Evolutionary conservation across 1,284 basidiomycete species (phyloP).

Genomic region (Afroboletus lepidellus): DNA sequence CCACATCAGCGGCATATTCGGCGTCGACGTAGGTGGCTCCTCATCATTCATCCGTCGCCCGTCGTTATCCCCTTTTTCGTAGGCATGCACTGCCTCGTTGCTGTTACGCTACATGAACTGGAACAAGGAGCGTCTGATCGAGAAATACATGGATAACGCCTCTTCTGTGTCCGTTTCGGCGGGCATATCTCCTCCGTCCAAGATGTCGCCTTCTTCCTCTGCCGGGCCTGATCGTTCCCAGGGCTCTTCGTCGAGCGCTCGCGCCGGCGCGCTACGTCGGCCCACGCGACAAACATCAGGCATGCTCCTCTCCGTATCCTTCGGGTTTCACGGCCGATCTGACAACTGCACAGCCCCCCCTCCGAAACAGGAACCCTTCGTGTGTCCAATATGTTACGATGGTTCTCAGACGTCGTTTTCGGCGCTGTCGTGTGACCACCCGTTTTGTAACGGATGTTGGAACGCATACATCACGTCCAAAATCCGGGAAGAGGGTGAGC

Average conservation of each 20-base stretch:
- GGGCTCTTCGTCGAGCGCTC: conserved; percentile 24
- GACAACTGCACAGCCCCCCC: conserved; percentile 21
- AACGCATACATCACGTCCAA: conserved; percentile 81
- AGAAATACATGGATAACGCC: conserved; percentile 92
- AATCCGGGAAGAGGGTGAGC: conserved; percentile 89
- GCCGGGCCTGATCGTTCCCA: conserved; percentile 37
- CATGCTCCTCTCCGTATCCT: background rate
- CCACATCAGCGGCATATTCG: conserved; percentile 83
- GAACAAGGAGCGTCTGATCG: conserved; percentile 96
- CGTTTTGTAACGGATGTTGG: conserved; percentile 90
- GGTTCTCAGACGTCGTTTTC: conserved; percentile 65
- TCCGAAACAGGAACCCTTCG: conserved; percentile 51
- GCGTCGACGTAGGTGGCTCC: conserved; percentile 69
- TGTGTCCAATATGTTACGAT: conserved; percentile 91
- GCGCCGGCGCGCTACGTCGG: conserved; percentile 35
- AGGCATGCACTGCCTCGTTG: conserved; percentile 64
- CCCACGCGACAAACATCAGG: conserved; percentile 41
- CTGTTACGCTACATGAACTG: conserved; percentile 86
- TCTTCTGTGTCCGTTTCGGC: conserved; percentile 68
- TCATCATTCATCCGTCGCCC: background rate
- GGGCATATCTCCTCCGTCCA: conserved; percentile 49
- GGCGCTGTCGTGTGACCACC: conserved; percentile 75
- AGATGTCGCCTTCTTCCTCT: conserved; percentile 35
- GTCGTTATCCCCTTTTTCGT: background rate
- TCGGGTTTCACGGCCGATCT: background rate